A percentile compares a stretch with the other conserved stretches of the same genome.
Conservation (phyloP, 2,329 filamentous ascomycete species). For the Emmonsiellopsis sp. region DNA sequence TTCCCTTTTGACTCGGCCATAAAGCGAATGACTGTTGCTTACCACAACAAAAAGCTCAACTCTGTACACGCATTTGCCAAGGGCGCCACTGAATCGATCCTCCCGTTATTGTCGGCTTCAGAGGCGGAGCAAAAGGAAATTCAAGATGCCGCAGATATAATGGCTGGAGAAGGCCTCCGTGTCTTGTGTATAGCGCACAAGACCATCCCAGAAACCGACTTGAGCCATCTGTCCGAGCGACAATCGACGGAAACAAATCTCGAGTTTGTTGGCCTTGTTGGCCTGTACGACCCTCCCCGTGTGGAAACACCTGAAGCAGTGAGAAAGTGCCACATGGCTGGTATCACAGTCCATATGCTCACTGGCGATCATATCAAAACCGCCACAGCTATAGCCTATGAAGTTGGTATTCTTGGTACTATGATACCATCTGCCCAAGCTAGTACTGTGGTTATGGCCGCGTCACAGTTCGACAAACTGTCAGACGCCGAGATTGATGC, state of each 20-base stretch:
- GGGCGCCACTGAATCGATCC: constrained; percentile 55
- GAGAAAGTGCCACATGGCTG: constrained; percentile 55
- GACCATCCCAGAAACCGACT: constrained; percentile 24
- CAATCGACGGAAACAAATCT: constrained; percentile 52
- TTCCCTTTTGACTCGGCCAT: constrained; percentile 60
- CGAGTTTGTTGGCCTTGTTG: constrained; percentile 63
- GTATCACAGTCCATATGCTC: constrained; percentile 67
- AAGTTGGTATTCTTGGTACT: constrained; percentile 58
- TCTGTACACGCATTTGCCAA: constrained; percentile 14
- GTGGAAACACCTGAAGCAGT: constrained; percentile 63
- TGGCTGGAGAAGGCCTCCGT: constrained; percentile 53
- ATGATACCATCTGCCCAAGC: constrained; percentile 45
- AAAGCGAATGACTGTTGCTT: constrained; percentile 61
- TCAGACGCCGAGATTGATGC: constrained; percentile 58
- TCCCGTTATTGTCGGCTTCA: constrained; percentile 48
- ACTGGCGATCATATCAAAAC: constrained; percentile 69
- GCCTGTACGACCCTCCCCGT: constrained; percentile 73
- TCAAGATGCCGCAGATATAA: constrained; percentile 51
- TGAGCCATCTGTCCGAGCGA: constrained; percentile 44
- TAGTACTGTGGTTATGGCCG: constrained; percentile 56
- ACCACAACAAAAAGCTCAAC: constrained; percentile 20
- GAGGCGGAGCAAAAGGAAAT: constrained; percentile 45
- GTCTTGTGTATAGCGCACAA: constrained; percentile 38
- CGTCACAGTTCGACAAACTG: constrained; percentile 64
- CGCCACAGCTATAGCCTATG: constrained; percentile 62